Evolutionary conservation across 305 asterid genomes (phyloP).

Genomic region (Fraxinus floribunda): DNA sequence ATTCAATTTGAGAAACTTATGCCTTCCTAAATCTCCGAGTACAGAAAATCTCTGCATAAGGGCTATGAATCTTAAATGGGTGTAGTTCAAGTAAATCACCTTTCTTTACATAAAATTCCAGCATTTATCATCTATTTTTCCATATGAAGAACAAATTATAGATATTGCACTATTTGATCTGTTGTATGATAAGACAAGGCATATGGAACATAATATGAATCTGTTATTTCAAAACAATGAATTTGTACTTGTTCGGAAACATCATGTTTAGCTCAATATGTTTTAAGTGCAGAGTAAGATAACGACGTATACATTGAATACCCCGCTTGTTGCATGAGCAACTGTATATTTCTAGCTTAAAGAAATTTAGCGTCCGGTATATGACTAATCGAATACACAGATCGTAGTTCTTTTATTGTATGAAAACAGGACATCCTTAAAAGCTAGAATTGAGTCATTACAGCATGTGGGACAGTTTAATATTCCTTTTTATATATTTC

Average conservation of each 20-base stretch:
- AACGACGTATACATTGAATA: not conserved
- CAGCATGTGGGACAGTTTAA: conserved; percentile 24
- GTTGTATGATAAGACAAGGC: not conserved
- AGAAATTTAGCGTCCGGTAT: not conserved
- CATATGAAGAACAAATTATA: not conserved
- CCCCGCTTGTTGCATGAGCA: not conserved
- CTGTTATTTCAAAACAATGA: not conserved
- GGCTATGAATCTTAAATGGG: not conserved
- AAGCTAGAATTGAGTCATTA: not conserved
- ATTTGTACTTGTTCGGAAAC: not conserved
- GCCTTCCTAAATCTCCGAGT: not conserved
- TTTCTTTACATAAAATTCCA: not conserved
- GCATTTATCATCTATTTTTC: not conserved
- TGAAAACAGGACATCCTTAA: not conserved
- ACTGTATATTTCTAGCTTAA: not conserved
- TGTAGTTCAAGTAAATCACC: not conserved
- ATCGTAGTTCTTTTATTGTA: not conserved
- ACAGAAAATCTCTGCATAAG: not conserved
- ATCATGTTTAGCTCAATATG: not conserved
- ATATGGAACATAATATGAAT: not conserved
- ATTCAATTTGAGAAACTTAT: not conserved
- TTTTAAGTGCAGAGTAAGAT: not conserved
- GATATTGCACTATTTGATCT: not conserved
- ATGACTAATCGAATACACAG: not conserved
- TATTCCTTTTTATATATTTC: conserved; percentile 28